Evolutionary conservation across 345 rosid species (phyloP).

Genomic region (Moringa oleifera): DNA sequence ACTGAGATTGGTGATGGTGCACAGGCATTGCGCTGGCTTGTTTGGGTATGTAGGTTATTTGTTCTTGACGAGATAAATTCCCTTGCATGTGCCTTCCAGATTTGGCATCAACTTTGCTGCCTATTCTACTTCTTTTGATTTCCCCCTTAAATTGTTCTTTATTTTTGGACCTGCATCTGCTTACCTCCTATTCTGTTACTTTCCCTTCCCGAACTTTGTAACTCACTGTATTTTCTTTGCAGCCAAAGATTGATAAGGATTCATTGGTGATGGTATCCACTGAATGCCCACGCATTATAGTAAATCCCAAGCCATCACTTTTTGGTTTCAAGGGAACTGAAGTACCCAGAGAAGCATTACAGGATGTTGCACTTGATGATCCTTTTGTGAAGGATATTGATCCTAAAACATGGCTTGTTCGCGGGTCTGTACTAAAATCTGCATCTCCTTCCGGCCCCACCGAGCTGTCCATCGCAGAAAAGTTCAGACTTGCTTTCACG

Average conservation of each 20-base stretch:
- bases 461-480: conserved; percentile 75
- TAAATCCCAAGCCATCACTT: conserved; percentile 75
- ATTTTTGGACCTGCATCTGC: not conserved
- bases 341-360: conserved; percentile 59
- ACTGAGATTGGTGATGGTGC: conserved; percentile 73
- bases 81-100: not conserved
- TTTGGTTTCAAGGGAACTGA: conserved; percentile 41
- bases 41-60: conserved; percentile 56
- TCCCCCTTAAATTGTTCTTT: not conserved
- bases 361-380: conserved; percentile 52
- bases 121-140: not conserved
- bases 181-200: not conserved
- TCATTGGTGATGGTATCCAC: conserved; percentile 46
- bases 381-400: conserved; percentile 50
- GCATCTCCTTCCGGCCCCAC: conserved; percentile 21
- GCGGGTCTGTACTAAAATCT: conserved; percentile 28
- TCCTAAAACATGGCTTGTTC: conserved; percentile 55
- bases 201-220: not conserved
- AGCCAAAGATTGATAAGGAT: conserved; percentile 71
- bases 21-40: conserved; percentile 78
- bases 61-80: no score
- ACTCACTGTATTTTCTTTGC: conserved; percentile 14
- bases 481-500: conserved; percentile 70
- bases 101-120: not conserved
- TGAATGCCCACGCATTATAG: conserved; percentile 73